Percentiles rank a stretch among this genome's conserved stretches.
These are phyloP conservation scores for Pseudogymnoascus destructans DNA, from an alignment of 2,329 filamentous ascomycete species.

Conservation along the genomic window DNA sequence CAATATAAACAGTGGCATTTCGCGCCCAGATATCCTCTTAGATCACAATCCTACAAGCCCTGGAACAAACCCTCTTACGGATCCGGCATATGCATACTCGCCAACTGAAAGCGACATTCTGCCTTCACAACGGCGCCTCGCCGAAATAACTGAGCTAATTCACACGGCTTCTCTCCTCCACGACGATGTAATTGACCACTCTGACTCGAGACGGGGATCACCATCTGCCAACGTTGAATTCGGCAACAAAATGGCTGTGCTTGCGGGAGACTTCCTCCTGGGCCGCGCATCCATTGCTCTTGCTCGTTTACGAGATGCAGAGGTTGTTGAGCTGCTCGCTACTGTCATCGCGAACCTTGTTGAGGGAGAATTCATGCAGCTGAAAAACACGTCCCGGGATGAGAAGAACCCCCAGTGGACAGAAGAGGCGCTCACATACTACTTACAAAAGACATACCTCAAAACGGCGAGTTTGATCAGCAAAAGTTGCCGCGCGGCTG, in stretches of 20 bases:
- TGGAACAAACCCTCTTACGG: constrained; percentile 38
- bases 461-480: constrained; percentile 94
- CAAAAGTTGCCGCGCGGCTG: constrained; percentile 85
- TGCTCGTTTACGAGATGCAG: constrained; percentile 77
- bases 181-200: constrained; percentile 96
- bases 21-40: constrained; percentile 48
- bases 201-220: constrained; percentile 66
- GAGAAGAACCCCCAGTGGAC: constrained; percentile 76
- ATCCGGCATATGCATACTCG: constrained; percentile 21
- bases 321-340: constrained; percentile 86
- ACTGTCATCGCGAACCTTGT: constrained; percentile 97
- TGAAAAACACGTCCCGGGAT: constrained; percentile 88
- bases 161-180: constrained; percentile 93
- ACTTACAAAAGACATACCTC: constrained; percentile 94
- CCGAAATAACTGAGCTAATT: constrained; percentile 94
- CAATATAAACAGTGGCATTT: constrained; percentile 47
- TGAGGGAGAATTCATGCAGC: constrained; percentile 98
- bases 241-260: constrained; percentile 97
- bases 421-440: constrained; percentile 82
- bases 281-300: constrained; percentile 88
- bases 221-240: constrained; percentile 90
- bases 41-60: constrained; percentile 65
- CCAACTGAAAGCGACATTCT: constrained; percentile 54
- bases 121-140: constrained; percentile 81
- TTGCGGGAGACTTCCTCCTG: constrained; percentile 92